phyloP scores from a whole-genome alignment of 176 grass and related monocot species.

The Carex pumila region DNA sequence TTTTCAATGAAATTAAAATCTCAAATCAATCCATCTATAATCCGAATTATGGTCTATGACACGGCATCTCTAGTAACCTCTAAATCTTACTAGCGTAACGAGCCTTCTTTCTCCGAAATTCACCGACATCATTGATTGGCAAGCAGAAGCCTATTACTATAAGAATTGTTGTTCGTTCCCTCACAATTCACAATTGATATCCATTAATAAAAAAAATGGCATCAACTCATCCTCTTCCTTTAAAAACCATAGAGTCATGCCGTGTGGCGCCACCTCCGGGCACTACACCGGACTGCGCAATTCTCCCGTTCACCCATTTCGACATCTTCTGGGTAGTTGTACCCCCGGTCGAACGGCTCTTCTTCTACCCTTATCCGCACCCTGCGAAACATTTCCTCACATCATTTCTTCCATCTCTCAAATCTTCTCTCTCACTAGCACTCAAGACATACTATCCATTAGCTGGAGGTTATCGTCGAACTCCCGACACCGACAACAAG shows the following conservation, averaged over 20 bases:
- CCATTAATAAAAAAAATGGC: not conserved
- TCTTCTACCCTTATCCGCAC: slow-evolving; percentile 10
- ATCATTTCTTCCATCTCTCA: slow-evolving; percentile 6
- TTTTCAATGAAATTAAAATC: too few species aligned
- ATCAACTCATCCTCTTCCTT: not conserved
- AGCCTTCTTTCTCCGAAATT: not conserved
- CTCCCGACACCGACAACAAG: not conserved
- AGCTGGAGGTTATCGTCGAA: slow-evolving; percentile 25
- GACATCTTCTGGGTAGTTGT: not conserved
- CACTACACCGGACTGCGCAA: not conserved
- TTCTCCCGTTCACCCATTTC: slow-evolving; percentile 12
- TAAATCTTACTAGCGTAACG: not conserved
- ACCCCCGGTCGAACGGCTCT: slow-evolving; percentile 3
- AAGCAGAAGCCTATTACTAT: not conserved
- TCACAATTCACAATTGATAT: too few species aligned
- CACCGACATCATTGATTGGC: not conserved
- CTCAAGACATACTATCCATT: slow-evolving; percentile 36
- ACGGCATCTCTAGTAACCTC: not conserved
- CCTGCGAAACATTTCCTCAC: not conserved
- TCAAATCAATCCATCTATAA: too few species aligned
- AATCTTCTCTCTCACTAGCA: slow-evolving; percentile 16
- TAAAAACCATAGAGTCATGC: not conserved
- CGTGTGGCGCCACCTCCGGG: slow-evolving; percentile 12
- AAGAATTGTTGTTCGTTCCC: too few species aligned
- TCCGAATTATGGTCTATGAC: too few species aligned